Conservation (phyloP, 2,329 filamentous ascomycete species). For the Alternaria conjuncta region DNA sequence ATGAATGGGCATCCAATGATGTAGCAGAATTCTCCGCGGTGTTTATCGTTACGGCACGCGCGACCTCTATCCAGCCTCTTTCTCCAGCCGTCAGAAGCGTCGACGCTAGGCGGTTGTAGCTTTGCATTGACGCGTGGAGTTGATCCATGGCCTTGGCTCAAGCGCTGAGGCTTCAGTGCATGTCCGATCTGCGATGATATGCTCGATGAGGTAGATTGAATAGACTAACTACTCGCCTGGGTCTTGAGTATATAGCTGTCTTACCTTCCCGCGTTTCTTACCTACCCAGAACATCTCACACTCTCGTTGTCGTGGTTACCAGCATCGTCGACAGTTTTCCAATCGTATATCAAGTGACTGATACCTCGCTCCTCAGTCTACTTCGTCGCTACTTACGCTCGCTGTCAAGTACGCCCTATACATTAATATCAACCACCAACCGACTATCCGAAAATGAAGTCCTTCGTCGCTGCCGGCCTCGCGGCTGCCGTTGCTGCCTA, state of each 20-base stretch:
- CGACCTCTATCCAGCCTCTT: slow-evolving; percentile 29
- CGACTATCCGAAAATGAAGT: slow-evolving; percentile 37
- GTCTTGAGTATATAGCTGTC: slow-evolving; percentile 39
- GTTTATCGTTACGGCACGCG: slow-evolving; percentile 12
- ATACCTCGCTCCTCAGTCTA: slow-evolving; percentile 49
- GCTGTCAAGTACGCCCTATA: slow-evolving; percentile 16
- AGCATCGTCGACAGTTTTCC: slow-evolving; percentile 10
- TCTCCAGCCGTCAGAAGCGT: slow-evolving; percentile 27
- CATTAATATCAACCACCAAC: slow-evolving; percentile 13
- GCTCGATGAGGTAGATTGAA: slow-evolving; percentile 29
- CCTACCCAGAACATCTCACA: slow-evolving; percentile 19
- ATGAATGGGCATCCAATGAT: slow-evolving; percentile 28
- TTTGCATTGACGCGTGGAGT: slow-evolving; percentile 39
- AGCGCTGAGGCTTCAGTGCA: slow-evolving; percentile 17
- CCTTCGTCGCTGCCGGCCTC: slow-evolving; percentile 37
- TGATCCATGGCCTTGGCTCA: slow-evolving; percentile 31
- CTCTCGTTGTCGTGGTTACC: slow-evolving; percentile 37
- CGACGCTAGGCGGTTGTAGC: slow-evolving; percentile 23
- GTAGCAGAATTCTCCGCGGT: slow-evolving; percentile 12
- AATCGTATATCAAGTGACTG: slow-evolving; percentile 30
- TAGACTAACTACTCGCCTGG: slow-evolving; percentile 18
- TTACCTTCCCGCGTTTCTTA: slow-evolving; percentile 20
- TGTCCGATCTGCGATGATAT: slow-evolving; percentile 29
- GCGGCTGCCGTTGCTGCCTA: slow-evolving; percentile 37
- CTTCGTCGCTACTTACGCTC: slow-evolving; percentile 28